A percentile compares a stretch with the other conserved stretches of the same genome.
Conservation (phyloP, 2,329 filamentous ascomycete genomes). For the Phyllosticta citribraziliensis region DNA sequence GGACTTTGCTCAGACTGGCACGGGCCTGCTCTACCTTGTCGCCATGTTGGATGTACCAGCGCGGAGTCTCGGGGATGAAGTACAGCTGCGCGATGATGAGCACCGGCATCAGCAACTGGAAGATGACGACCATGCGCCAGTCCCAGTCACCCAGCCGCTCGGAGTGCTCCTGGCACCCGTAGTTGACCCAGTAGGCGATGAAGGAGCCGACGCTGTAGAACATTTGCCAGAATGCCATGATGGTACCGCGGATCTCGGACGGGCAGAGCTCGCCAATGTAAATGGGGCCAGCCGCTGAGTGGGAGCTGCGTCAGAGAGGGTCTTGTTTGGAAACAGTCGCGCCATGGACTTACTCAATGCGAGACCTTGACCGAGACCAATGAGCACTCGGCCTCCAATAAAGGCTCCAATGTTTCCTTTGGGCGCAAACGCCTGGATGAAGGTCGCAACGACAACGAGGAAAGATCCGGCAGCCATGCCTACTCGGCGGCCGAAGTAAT, state of each 20-base stretch:
- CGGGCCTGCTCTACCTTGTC: conserved; percentile 53
- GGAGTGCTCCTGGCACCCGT: conserved; percentile 48
- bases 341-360: conserved; percentile 42
- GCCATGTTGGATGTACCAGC: conserved; percentile 48
- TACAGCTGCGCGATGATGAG: conserved; percentile 50
- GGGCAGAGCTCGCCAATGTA: conserved; percentile 63
- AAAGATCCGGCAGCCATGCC: conserved; percentile 58
- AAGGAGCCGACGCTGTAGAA: conserved; percentile 58
- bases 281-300: conserved; percentile 53
- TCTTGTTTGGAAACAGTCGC: not conserved
- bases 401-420: conserved; percentile 53
- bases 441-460: conserved; percentile 57
- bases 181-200: conserved; percentile 59
- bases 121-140: conserved; percentile 63
- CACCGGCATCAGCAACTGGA: conserved; percentile 58
- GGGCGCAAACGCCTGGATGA: conserved; percentile 58
- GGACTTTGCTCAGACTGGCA: conserved; percentile 47
- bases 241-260: conserved; percentile 52
- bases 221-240: conserved; percentile 63
- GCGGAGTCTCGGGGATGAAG: conserved; percentile 43
- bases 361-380: conserved; percentile 61
- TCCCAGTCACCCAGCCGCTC: conserved; percentile 57
- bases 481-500: conserved; percentile 51
- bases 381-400: conserved; percentile 57
- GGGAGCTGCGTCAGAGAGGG: not conserved